These are phyloP conservation scores for Colletotrichum liriopes DNA, from an alignment of 2,329 filamentous ascomycete species.

Conservation along the genomic window DNA sequence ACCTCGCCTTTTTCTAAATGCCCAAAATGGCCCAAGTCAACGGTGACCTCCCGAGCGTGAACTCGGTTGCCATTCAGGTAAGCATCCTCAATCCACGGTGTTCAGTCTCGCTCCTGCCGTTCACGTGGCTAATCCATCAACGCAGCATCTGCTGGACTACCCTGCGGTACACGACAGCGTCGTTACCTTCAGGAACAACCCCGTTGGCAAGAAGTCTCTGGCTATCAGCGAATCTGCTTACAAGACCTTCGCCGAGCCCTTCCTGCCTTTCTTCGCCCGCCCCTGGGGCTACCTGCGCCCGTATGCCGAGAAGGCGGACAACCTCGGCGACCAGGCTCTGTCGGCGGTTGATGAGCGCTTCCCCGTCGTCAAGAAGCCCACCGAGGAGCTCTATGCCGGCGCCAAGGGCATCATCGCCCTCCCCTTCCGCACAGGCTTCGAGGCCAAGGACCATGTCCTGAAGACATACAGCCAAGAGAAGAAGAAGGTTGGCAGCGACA, in stretches of 20 bases:
- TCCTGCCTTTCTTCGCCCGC: constrained; percentile 83
- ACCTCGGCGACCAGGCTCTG: constrained; percentile 81
- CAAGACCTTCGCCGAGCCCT: constrained; percentile 81
- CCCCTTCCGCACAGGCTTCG: constrained; percentile 74
- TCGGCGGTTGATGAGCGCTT: constrained; percentile 78
- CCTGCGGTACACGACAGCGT: constrained; percentile 87
- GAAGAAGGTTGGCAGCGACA: constrained; percentile 76
- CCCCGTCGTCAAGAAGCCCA: constrained; percentile 83
- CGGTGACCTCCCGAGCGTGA: constrained; percentile 62
- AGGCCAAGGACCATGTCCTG: constrained; percentile 75
- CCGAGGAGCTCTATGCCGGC: constrained; percentile 77
- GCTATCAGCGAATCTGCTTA: constrained; percentile 83
- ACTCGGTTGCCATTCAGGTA: constrained; percentile 68
- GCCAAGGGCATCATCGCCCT: constrained; percentile 74
- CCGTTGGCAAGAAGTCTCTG: constrained; percentile 87
- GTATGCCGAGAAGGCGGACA: constrained; percentile 87
- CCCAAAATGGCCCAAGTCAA: constrained; percentile 64
- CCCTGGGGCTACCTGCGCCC: constrained; percentile 88
- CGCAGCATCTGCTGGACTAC: constrained; percentile 86
- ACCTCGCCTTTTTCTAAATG: constrained; percentile 20
- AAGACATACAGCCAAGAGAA: constrained; percentile 71
- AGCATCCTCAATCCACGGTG: constrained; percentile 29
- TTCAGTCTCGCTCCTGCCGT: background rate
- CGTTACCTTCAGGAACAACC: constrained; percentile 83
- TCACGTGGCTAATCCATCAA: constrained; percentile 9